Percentiles rank a stretch among this genome's conserved stretches.
These are phyloP conservation scores for Sporisorium graminicola DNA, from an alignment of 1,284 basidiomycete species.

Conservation along the genomic window DNA sequence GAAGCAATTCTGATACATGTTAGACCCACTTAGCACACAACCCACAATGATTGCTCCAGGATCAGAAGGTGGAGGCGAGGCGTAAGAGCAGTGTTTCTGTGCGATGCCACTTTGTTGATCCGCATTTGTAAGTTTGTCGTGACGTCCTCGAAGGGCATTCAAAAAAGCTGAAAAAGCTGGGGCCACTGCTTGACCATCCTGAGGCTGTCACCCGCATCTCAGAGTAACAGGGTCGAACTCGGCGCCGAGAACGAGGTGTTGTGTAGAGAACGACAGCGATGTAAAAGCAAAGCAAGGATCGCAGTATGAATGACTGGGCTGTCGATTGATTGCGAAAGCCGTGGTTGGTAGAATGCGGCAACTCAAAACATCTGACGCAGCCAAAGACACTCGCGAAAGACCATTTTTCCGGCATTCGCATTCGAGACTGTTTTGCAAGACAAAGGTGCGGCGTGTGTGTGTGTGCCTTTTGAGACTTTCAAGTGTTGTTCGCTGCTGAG, in stretches of 20 bases:
- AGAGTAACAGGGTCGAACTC: too few relatives aligned
- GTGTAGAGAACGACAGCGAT: too few relatives aligned
- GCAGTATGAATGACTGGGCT: background rate
- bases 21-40: background rate
- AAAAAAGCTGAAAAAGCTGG: background rate
- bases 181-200: background rate
- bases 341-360: background rate
- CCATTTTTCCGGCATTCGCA: background rate
- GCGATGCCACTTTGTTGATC: background rate
- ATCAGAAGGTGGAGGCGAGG: constrained; percentile 11
- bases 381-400: too few relatives aligned
- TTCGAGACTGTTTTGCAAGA: background rate
- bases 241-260: too few relatives aligned
- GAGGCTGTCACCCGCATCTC: background rate
- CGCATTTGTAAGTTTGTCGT: constrained; percentile 3
- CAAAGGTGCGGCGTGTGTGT: background rate
- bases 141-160: background rate
- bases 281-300: background rate
- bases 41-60: background rate
- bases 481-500: constrained; percentile 3
- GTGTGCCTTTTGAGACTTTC: background rate
- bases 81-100: background rate
- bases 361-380: background rate
- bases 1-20: background rate
- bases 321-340: background rate